Evolutionary conservation across 441 rosid genomes (phyloP).

Genomic region (Populus hybrid): DNA sequence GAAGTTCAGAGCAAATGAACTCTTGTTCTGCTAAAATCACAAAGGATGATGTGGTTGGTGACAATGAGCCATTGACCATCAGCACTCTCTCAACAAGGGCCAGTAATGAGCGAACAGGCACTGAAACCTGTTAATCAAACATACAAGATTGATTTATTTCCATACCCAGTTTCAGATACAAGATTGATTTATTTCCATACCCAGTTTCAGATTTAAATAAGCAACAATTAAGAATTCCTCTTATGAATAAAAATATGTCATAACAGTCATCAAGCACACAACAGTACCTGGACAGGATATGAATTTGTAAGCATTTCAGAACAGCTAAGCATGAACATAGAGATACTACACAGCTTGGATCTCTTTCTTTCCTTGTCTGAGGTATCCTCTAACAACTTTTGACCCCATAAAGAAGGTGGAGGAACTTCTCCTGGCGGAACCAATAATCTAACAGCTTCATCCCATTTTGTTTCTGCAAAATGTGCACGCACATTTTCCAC

Average conservation of each 20-base stretch:
- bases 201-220: slow-evolving; percentile 4
- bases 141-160: background rate
- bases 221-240: background rate
- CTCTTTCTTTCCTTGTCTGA: slow-evolving; percentile 40
- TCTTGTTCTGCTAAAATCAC: slow-evolving; percentile 72
- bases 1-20: slow-evolving; percentile 74
- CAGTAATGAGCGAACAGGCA: slow-evolving; percentile 60
- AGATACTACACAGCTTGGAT: slow-evolving; percentile 47
- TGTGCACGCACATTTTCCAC: background rate
- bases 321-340: slow-evolving; percentile 54
- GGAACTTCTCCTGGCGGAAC: slow-evolving; percentile 67
- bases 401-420: slow-evolving; percentile 64
- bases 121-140: slow-evolving; percentile 43
- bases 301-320: slow-evolving; percentile 64
- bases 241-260: slow-evolving; percentile 8
- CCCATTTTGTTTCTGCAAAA: slow-evolving; percentile 55
- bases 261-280: slow-evolving; percentile 1
- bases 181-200: background rate
- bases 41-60: slow-evolving; percentile 41
- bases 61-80: slow-evolving; percentile 71
- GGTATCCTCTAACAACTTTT: slow-evolving; percentile 32
- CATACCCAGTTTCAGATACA: background rate
- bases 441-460: slow-evolving; percentile 57
- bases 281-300: slow-evolving; percentile 64
- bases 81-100: slow-evolving; percentile 79